phyloP scores from a whole-genome alignment of 2,329 filamentous ascomycete genomes.

The Hypoxylon sp. region DNA sequence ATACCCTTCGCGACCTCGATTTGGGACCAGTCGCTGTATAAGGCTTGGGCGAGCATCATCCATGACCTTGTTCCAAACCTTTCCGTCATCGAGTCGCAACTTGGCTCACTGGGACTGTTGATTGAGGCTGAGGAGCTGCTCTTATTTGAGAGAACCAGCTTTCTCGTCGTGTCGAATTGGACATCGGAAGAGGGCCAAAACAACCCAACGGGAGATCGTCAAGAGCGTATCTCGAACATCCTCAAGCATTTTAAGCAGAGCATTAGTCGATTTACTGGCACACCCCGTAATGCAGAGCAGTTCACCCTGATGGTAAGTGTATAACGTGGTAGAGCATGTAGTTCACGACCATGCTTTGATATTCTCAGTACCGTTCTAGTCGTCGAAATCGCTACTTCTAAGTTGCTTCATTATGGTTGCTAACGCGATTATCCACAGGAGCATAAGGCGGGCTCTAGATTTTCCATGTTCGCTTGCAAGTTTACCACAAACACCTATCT shows the following conservation, averaged over 20 bases:
- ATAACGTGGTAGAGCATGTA: background rate
- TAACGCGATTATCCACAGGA: constrained; percentile 60
- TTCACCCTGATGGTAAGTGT: constrained; percentile 75
- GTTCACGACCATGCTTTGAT: background rate
- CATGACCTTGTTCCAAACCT: constrained; percentile 98
- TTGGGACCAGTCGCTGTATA: constrained; percentile 98
- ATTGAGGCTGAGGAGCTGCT: constrained; percentile 95
- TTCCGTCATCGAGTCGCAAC: constrained; percentile 86
- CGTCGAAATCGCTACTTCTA: constrained; percentile 1
- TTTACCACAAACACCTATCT: constrained; percentile 99
- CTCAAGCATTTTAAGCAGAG: constrained; percentile 98
- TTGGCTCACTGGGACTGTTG: constrained; percentile 84
- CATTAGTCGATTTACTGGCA: constrained; percentile 81
- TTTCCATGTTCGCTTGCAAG: constrained; percentile 94
- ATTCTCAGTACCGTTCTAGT: background rate
- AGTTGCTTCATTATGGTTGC: constrained; percentile 5
- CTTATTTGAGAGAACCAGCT: constrained; percentile 94
- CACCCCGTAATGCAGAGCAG: constrained; percentile 84
- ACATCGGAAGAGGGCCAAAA: constrained; percentile 79
- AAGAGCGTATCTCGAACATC: constrained; percentile 95
- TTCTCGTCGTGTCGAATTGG: constrained; percentile 95
- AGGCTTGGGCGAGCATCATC: constrained; percentile 98
- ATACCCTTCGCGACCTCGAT: constrained; percentile 96
- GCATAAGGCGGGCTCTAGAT: constrained; percentile 80
- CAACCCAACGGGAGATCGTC: constrained; percentile 93